A percentile compares a stretch with the other conserved stretches of the same genome.
These are phyloP conservation scores for Cyberlindnera euphorbiiphila DNA, from an alignment of 805 yeast genomes.

Conservation along the genomic window DNA sequence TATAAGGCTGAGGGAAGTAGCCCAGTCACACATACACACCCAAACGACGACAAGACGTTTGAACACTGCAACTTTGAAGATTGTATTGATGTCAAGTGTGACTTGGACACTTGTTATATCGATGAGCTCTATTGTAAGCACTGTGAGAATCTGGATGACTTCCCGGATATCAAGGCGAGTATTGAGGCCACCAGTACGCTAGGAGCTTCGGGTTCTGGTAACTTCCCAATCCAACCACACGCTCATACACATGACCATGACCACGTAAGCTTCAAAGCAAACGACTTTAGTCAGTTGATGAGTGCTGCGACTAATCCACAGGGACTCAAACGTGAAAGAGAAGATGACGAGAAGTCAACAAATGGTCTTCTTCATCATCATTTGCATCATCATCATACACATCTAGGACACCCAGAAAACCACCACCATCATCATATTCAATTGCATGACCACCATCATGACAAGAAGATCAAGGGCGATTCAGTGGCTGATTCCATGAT, in stretches of 20 bases:
- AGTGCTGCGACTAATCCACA: not conserved
- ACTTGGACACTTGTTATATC: slow-evolving; percentile 28
- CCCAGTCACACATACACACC: slow-evolving; percentile 2
- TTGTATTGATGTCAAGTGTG: slow-evolving; percentile 28
- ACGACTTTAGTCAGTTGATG: no score
- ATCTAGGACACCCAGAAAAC: slow-evolving; percentile 24
- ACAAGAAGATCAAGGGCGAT: slow-evolving; percentile 14
- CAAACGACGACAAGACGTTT: slow-evolving; percentile 16
- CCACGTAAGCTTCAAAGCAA: no score
- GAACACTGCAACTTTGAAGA: slow-evolving; percentile 22
- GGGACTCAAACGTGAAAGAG: slow-evolving; percentile 10
- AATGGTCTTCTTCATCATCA: slow-evolving; percentile 16
- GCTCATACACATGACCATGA: not conserved
- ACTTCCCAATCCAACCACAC: not conserved
- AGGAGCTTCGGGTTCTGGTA: not conserved
- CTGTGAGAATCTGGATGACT: slow-evolving; percentile 25
- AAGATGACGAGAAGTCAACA: slow-evolving; percentile 19
- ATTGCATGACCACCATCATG: slow-evolving; percentile 33
- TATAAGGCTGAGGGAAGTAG: no score
- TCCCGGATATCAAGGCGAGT: slow-evolving; percentile 11
- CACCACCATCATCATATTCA: slow-evolving; percentile 39
- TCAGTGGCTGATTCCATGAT: slow-evolving; percentile 9
- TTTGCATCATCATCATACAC: slow-evolving; percentile 23
- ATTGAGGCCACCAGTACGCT: not conserved
- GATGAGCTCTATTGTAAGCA: slow-evolving; percentile 33